A percentile compares a stretch with the other conserved stretches of the same genome.
phyloP scores from a whole-genome alignment of 2,329 filamentous ascomycete species.

The Penicillium sumatraense region DNA sequence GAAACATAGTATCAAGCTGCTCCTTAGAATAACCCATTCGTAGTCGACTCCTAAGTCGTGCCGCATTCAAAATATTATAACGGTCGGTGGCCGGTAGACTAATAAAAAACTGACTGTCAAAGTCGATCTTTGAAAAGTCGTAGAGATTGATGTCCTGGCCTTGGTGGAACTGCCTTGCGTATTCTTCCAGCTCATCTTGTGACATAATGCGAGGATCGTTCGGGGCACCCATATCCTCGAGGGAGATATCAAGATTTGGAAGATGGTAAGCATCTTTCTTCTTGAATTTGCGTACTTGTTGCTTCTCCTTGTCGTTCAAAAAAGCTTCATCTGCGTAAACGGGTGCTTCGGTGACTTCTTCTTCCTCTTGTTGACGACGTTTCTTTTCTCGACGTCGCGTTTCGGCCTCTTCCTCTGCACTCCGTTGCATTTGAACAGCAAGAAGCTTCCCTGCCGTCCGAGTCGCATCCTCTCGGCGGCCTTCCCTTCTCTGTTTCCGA shows the following conservation, averaged over 20 bases:
- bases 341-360: slow-evolving; percentile 70
- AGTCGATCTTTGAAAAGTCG: slow-evolving; percentile 98
- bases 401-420: slow-evolving; percentile 78
- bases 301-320: slow-evolving; percentile 77
- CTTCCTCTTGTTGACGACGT: slow-evolving; percentile 60
- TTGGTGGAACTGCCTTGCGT: slow-evolving; percentile 86
- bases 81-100: slow-evolving; percentile 87
- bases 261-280: slow-evolving; percentile 96
- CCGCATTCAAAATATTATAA: slow-evolving; percentile 97
- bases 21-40: slow-evolving; percentile 97
- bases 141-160: slow-evolving; percentile 89
- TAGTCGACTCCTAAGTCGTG: slow-evolving; percentile 81
- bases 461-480: slow-evolving; percentile 87
- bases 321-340: slow-evolving; percentile 91
- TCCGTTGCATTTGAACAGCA: slow-evolving; percentile 90
- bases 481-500: slow-evolving; percentile 80
- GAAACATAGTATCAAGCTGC: slow-evolving; percentile 95
- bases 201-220: slow-evolving; percentile 97
- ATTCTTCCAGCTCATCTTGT: slow-evolving; percentile 89
- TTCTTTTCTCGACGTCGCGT: slow-evolving; percentile 62
- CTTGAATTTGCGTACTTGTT: slow-evolving; percentile 75
- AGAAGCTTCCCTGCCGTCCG: slow-evolving; percentile 89
- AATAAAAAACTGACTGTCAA: slow-evolving; percentile 92
- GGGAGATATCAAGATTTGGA: slow-evolving; percentile 77
- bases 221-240: slow-evolving; percentile 83